A percentile compares a stretch with the other conserved stretches of the same genome.
These are phyloP conservation scores for Peterozyma toletana DNA, from an alignment of 805 yeast species.

Conservation along the genomic window DNA sequence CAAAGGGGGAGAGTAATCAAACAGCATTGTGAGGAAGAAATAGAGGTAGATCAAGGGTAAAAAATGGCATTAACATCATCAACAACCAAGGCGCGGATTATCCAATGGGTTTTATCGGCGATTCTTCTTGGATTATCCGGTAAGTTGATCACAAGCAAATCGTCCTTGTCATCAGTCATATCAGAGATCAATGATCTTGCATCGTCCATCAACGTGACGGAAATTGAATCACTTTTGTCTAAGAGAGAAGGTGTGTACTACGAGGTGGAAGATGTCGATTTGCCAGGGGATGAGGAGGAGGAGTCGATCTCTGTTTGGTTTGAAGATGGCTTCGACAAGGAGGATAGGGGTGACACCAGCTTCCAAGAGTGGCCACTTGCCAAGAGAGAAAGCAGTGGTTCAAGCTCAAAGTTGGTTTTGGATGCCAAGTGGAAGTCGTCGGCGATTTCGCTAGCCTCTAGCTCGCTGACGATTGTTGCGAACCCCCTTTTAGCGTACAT, in stretches of 20 bases:
- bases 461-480: neutral
- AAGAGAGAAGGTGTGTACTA: neutral
- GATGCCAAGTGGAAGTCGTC: neutral
- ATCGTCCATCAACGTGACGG: neutral
- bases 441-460: neutral
- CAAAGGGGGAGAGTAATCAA: no score
- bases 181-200: slow-evolving; percentile 1
- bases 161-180: neutral
- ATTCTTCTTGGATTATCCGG: slow-evolving; percentile 3
- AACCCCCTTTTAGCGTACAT: neutral
- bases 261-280: neutral
- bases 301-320: no score
- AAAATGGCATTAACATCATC: neutral
- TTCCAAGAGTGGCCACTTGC: neutral
- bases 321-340: neutral
- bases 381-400: neutral
- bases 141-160: neutral
- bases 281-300: no score
- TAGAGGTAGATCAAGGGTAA: no score
- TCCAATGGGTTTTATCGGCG: slow-evolving; percentile 2
- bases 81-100: neutral
- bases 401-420: neutral
- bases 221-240: neutral
- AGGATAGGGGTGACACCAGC: neutral
- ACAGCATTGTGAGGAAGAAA: no score